Evolutionary conservation across 352 stramenopile species (phyloP).

Genomic region (Globisporangium recalcitrans): DNA sequence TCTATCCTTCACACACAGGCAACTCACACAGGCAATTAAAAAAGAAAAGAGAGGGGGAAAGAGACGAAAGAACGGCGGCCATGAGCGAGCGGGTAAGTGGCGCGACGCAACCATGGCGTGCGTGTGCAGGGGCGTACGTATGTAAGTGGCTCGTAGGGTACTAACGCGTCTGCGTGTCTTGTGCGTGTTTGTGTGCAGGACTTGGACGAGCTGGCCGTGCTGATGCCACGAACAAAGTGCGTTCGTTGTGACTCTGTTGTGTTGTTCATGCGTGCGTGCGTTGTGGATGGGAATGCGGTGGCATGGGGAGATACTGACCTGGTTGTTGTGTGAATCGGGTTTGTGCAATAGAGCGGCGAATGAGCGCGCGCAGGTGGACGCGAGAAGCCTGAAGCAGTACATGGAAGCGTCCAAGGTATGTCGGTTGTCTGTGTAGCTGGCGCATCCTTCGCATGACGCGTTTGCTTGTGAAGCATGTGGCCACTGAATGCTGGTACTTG

Average conservation of each 20-base stretch:
- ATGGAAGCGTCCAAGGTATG: slow-evolving; percentile 41
- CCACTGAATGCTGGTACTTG: not conserved
- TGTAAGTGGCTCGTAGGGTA: not conserved
- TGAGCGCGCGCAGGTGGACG: slow-evolving; percentile 42
- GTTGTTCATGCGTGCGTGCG: not conserved
- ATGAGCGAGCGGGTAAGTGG: slow-evolving; percentile 4
- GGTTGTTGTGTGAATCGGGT: not conserved
- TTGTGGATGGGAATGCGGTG: not conserved
- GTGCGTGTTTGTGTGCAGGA: not conserved
- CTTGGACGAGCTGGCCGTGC: slow-evolving; percentile 52
- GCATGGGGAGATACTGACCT: not conserved
- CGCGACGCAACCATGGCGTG: not conserved
- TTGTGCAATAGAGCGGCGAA: slow-evolving; percentile 26
- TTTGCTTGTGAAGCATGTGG: not conserved
- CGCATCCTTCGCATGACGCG: not conserved
- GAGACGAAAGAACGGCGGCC: not conserved
- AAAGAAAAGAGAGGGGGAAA: slow-evolving; percentile 3
- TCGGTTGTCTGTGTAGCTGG: not conserved
- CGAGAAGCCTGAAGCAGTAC: slow-evolving; percentile 52
- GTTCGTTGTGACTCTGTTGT: not conserved
- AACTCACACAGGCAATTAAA: not conserved
- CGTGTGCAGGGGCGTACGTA: not conserved
- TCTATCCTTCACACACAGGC: not conserved
- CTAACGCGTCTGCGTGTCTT: not conserved
- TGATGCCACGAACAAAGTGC: slow-evolving; percentile 75